Conservation (phyloP, 73 alveolate species). For the Paramecium biaurelia region DNA sequence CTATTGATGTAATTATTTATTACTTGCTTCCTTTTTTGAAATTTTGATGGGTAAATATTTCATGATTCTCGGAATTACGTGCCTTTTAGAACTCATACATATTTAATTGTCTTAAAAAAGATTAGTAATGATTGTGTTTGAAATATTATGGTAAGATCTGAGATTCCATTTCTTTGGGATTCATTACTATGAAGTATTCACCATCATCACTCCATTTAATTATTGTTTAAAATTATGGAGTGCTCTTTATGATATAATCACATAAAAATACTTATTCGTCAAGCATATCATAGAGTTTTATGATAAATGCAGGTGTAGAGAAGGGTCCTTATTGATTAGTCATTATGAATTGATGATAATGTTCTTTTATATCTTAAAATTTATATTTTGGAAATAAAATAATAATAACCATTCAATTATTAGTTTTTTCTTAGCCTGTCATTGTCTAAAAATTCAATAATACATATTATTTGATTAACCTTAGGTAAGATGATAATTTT, state of each 20-base stretch:
- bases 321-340: neutral
- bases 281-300: neutral
- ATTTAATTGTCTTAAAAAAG: neutral
- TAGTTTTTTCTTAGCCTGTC: neutral
- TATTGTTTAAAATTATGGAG: neutral
- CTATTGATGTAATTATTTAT: neutral
- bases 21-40: neutral
- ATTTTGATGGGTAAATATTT: neutral
- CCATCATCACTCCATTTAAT: conserved; percentile 25
- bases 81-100: conserved; percentile 20
- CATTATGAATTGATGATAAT: neutral
- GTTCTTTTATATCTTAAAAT: neutral
- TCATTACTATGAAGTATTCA: neutral
- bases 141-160: neutral
- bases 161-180: neutral
- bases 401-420: neutral
- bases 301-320: conserved; percentile 14
- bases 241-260: neutral
- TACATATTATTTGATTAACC: neutral
- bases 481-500: neutral
- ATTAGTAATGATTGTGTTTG: conserved; percentile 15
- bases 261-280: neutral
- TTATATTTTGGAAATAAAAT: neutral
- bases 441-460: neutral
- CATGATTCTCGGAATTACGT: neutral